Evolutionary conservation across 495 filamentous ascomycete genomes (phyloP).

Genomic region (Jackrogersella minutella): DNA sequence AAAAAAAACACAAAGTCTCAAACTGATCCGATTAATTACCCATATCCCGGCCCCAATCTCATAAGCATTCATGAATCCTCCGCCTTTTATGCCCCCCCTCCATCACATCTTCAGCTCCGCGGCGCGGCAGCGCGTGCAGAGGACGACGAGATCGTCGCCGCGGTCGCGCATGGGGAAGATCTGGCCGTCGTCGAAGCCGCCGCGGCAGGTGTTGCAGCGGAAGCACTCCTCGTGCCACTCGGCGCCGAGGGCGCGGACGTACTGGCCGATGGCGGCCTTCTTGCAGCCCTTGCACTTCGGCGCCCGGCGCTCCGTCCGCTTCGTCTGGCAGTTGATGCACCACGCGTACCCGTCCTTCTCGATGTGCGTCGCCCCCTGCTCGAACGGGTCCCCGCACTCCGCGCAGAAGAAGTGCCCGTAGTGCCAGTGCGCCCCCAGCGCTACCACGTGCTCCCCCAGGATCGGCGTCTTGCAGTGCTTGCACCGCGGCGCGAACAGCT

Average conservation of each 20-base stretch:
- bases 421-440: slow-evolving; percentile 94
- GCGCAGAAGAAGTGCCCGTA: slow-evolving; percentile 99
- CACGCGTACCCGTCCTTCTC: slow-evolving; percentile 99
- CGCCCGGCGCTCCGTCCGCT: slow-evolving; percentile 73
- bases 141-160: slow-evolving; percentile 52
- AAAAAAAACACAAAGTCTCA: not conserved
- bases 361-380: slow-evolving; percentile 82
- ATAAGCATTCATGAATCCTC: too few species aligned
- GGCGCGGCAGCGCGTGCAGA: slow-evolving; percentile 61
- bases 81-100: too few species aligned
- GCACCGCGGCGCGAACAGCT: slow-evolving; percentile 90
- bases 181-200: slow-evolving; percentile 63
- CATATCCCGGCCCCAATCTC: too few species aligned
- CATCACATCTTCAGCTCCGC: slow-evolving; percentile 58
- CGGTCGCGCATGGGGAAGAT: slow-evolving; percentile 60
- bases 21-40: too few species aligned
- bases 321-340: slow-evolving; percentile 93
- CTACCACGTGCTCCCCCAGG: slow-evolving; percentile 91
- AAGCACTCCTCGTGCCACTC: slow-evolving; percentile 98
- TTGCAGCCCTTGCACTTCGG: slow-evolving; percentile 88
- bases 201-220: slow-evolving; percentile 67
- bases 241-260: slow-evolving; percentile 82
- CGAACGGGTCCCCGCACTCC: slow-evolving; percentile 97
- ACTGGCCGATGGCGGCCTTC: slow-evolving; percentile 83
- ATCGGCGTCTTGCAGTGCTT: slow-evolving; percentile 99